Base-by-base conservation (phyloP, 2,329 filamentous ascomycete species). In the Rutstroemia sp. region DNA sequence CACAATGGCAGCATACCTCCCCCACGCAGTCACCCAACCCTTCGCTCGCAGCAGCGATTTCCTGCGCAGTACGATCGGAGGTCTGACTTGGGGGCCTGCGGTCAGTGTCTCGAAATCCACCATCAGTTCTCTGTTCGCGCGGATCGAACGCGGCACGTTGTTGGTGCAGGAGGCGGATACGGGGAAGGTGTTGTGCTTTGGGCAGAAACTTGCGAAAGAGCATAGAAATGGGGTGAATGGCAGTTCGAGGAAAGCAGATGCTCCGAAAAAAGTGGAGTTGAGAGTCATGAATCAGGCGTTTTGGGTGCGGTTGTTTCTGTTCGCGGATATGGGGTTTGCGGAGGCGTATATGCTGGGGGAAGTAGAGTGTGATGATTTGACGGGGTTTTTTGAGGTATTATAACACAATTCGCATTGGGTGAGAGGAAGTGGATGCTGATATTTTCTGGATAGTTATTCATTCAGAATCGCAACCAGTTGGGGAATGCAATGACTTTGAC, bases 251-350 rank as follows among this genome's bases (percentile, higher is more conserved):
- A 76, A 60, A 57, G 71, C 65, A 12, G 65, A 65, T 52, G 65
- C 65, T 2, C 64, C 72, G 1, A 75, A 74, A 2, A 69, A 72
- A 5, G 76, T 82, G 3, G 78, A 83, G 62, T 70, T 89, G 36
- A 74, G 78, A 12, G 77, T 89, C 8, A 78, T 80, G 66, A 80
- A 80, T 63, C 84, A 88, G 60, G 75, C 82, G 30, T 88, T 89
- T 67, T 89, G 85, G 85, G 77, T 87, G 65, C 78, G 86, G 42
- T 70, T 88, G 51, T 76, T 85, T 47, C 71, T 89, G 27, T 87
- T 88, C 65, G 83, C 81, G 39, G 86, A 89, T 68, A 88, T 89
- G 84, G 86, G 86, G 2, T 88, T 89, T 61, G 81, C 65, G 7
- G 67, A 69, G 49, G 80, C 83, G 27, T 89, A 87, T 65, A 89